These are phyloP conservation scores for Eucalyptus regnans DNA, from an alignment of 345 rosid genomes.

Conservation along the genomic window DNA sequence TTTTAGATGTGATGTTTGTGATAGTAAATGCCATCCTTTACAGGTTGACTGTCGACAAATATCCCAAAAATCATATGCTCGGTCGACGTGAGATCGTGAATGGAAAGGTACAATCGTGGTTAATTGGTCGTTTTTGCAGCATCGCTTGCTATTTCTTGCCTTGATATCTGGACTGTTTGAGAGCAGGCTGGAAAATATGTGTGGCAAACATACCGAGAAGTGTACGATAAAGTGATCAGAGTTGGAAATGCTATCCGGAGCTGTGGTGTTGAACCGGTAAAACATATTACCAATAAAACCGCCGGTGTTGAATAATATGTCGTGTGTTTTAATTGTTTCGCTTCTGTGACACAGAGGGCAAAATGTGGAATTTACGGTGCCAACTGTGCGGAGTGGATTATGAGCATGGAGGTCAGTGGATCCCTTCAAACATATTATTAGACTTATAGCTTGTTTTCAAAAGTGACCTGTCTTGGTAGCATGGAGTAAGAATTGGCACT, in stretches of 20 bases:
- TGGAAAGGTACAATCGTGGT: conserved; percentile 40
- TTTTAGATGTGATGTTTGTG: background rate
- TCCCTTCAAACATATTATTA: background rate
- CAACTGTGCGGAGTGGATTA: conserved; percentile 84
- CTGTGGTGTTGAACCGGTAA: conserved; percentile 79
- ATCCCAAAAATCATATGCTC: conserved; percentile 78
- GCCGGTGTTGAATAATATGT: background rate
- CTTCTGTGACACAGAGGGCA: conserved; percentile 29
- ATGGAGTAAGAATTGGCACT: background rate
- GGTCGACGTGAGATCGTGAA: conserved; percentile 71
- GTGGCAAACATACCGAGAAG: conserved; percentile 84
- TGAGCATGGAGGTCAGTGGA: conserved; percentile 76
- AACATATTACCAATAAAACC: background rate
- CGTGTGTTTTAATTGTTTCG: background rate
- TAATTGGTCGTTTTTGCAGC: background rate
- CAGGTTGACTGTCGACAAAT: conserved; percentile 66
- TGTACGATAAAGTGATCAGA: conserved; percentile 66
- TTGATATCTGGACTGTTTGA: background rate
- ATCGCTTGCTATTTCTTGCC: background rate
- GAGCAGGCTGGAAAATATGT: conserved; percentile 73
- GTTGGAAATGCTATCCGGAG: conserved; percentile 73
- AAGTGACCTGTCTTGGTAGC: background rate
- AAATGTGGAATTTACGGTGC: conserved; percentile 95
- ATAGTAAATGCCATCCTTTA: background rate
- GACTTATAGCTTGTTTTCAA: background rate